Conservation (phyloP, 2,329 filamentous ascomycete genomes). For the Lizonia empirigonia region DNA sequence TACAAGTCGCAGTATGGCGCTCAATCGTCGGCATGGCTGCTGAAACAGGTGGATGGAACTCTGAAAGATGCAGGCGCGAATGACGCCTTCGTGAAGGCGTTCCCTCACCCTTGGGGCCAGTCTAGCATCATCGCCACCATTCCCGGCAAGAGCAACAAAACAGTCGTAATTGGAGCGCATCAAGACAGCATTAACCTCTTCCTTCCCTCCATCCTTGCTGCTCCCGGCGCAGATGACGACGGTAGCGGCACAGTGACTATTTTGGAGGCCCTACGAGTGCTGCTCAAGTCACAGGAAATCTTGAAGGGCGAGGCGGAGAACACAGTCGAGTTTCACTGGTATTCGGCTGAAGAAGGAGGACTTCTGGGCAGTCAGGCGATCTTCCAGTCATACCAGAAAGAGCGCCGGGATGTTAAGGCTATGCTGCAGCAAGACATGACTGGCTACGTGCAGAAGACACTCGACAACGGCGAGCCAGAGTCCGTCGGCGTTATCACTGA, state of each 20-base stretch:
- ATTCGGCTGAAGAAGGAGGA: conserved; percentile 87
- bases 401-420: conserved; percentile 78
- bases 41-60: conserved; percentile 73
- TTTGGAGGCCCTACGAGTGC: conserved; percentile 82
- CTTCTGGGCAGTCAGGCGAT: conserved; percentile 88
- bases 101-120: conserved; percentile 86
- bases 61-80: conserved; percentile 74
- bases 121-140: conserved; percentile 90
- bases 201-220: conserved; percentile 79
- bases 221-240: conserved; percentile 94
- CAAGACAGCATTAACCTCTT: conserved; percentile 86
- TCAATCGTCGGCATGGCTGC: conserved; percentile 87
- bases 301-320: conserved; percentile 74
- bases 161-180: conserved; percentile 87
- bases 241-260: conserved; percentile 94
- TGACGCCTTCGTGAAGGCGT: conserved; percentile 72
- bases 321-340: conserved; percentile 97
- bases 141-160: conserved; percentile 82
- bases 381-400: conserved; percentile 78
- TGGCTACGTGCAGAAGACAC: conserved; percentile 80
- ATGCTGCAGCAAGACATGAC: conserved; percentile 98
- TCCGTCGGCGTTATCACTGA: conserved; percentile 92
- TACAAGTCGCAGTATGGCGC: conserved; percentile 79
- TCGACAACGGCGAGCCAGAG: conserved; percentile 82
- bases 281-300: conserved; percentile 75